Evolutionary conservation across 441 rosid species (phyloP).

Genomic region (Populus trichocarpa): DNA sequence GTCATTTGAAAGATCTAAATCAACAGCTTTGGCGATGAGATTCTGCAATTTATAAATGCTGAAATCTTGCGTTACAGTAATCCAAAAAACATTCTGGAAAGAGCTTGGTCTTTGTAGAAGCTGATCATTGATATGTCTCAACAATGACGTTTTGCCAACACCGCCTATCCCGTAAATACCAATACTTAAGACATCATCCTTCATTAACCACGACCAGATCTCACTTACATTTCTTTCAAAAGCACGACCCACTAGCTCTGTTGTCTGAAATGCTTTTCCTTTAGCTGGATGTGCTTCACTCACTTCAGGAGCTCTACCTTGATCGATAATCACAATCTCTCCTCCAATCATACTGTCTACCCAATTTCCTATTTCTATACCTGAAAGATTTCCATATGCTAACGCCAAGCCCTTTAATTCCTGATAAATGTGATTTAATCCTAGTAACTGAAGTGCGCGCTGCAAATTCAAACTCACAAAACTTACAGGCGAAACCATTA

Average conservation of each 20-base stretch:
- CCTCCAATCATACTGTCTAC: not conserved
- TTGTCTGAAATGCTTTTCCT: not conserved
- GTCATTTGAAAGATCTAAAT: too few species aligned
- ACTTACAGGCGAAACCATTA: not conserved
- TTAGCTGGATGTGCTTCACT: not conserved
- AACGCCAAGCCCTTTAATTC: not conserved
- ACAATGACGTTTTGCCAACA: too few species aligned
- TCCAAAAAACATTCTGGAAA: too few species aligned
- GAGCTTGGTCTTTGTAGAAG: too few species aligned
- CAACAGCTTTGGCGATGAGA: too few species aligned
- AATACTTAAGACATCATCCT: not conserved
- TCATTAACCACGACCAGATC: not conserved
- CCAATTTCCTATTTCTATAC: not conserved
- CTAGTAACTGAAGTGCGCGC: not conserved
- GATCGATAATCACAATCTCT: not conserved
- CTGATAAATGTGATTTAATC: not conserved
- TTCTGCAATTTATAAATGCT: too few species aligned
- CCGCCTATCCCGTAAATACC: conserved; percentile 4
- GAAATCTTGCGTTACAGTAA: too few species aligned
- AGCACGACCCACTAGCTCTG: conserved; percentile 7
- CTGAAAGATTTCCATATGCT: not conserved
- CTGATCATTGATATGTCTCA: too few species aligned
- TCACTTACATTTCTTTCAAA: conserved; percentile 6
- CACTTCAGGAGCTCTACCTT: not conserved
- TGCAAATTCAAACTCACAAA: not conserved